phyloP scores from a whole-genome alignment of 2,329 filamentous ascomycete species.

The Fusarium sp. region DNA sequence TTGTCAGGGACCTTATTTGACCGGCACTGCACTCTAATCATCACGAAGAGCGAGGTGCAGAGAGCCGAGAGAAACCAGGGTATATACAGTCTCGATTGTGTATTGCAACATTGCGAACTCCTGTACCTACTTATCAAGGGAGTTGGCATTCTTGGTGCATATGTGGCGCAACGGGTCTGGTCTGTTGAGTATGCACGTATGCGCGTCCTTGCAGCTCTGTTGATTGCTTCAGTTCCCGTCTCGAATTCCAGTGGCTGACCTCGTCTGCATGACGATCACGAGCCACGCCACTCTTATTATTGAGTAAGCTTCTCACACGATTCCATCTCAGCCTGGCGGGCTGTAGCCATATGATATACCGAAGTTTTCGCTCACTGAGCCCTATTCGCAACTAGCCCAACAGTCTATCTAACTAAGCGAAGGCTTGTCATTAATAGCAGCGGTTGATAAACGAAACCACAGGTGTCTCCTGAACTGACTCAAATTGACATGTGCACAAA shows the following conservation, averaged over 20 bases:
- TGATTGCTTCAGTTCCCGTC: conserved; percentile 40
- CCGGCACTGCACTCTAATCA: conserved; percentile 7
- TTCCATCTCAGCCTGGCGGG: background rate
- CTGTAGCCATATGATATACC: conserved; percentile 1
- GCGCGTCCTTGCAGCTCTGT: conserved; percentile 30
- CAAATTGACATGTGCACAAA: conserved; percentile 18
- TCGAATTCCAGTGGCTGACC: conserved; percentile 40
- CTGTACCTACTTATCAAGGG: conserved; percentile 17
- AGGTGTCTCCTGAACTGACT: conserved; percentile 24
- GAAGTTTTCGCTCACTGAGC: background rate
- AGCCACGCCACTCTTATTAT: conserved; percentile 33
- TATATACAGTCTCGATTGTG: conserved; percentile 10
- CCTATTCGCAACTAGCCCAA: background rate
- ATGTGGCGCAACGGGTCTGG: conserved; percentile 29
- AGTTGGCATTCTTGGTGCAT: conserved; percentile 33
- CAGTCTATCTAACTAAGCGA: conserved; percentile 1
- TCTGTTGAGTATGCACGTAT: conserved; percentile 21
- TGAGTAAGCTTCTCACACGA: background rate
- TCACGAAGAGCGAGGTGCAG: conserved; percentile 3
- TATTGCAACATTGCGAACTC: conserved; percentile 26
- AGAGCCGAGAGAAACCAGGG: conserved; percentile 3
- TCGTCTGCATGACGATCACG: conserved; percentile 34
- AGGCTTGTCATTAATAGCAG: conserved; percentile 6
- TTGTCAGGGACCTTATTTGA: conserved; percentile 27
- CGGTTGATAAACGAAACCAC: conserved; percentile 14